phyloP scores from a whole-genome alignment of 345 rosid species.

The Noccaea bulbosa region DNA sequence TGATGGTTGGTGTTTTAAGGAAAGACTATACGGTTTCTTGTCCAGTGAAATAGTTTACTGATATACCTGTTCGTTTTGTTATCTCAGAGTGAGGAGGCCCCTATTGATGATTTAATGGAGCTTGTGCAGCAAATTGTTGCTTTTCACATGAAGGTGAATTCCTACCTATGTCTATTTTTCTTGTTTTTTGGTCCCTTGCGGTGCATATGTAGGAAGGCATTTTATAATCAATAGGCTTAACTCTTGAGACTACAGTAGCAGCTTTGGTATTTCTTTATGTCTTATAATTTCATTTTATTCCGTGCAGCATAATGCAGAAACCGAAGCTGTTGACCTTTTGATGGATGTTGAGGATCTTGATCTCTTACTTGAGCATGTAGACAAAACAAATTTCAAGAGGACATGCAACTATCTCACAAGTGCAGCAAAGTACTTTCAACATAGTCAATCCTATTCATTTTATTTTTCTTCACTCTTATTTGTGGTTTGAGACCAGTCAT shows the following conservation, averaged over 20 bases:
- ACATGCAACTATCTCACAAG: conserved; percentile 92
- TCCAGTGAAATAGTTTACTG: conserved; percentile 26
- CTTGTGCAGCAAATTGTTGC: conserved; percentile 90
- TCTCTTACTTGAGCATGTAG: conserved; percentile 79
- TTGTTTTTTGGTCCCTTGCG: neutral
- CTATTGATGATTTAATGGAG: conserved; percentile 70
- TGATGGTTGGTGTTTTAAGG: conserved; percentile 26
- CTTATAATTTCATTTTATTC: conserved; percentile 19
- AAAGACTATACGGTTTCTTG: conserved; percentile 14
- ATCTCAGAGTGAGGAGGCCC: conserved; percentile 66
- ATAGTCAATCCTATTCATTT: neutral
- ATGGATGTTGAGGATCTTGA: conserved; percentile 99
- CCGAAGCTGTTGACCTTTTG: conserved; percentile 95
- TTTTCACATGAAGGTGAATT: conserved; percentile 84
- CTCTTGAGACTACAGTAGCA: neutral
- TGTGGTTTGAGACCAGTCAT: conserved; percentile 7
- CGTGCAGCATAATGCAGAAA: conserved; percentile 94
- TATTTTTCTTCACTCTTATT: conserved; percentile 10
- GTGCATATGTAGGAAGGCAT: neutral
- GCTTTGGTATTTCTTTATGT: conserved; percentile 4
- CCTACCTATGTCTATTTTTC: neutral
- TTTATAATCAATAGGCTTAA: neutral
- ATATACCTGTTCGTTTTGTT: conserved; percentile 6
- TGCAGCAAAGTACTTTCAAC: conserved; percentile 65
- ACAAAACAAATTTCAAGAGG: conserved; percentile 82